Percentiles rank a stretch among this genome's conserved stretches.
These are phyloP conservation scores for Xylariaceae sp. DNA, from an alignment of 2,329 filamentous ascomycete genomes.

Conservation along the genomic window DNA sequence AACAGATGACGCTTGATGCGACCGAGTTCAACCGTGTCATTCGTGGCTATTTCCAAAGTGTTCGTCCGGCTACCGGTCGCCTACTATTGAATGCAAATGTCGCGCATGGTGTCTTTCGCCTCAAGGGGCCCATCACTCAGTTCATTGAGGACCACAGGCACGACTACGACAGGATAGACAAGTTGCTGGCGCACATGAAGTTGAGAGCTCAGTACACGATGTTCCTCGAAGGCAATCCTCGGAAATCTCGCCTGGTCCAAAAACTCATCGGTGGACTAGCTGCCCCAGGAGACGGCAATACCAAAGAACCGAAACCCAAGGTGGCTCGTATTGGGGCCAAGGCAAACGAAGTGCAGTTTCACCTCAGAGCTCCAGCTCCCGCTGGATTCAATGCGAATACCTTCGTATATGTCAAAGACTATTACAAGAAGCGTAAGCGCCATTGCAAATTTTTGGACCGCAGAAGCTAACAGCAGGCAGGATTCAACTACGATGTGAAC, in stretches of 20 bases:
- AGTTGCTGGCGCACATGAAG: not conserved
- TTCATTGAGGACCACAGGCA: constrained; percentile 30
- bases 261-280: constrained; percentile 25
- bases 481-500: constrained; percentile 29
- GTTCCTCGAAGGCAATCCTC: constrained; percentile 18
- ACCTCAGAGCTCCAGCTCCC: constrained; percentile 25
- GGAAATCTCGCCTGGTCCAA: constrained; percentile 16
- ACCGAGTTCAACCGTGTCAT: constrained; percentile 39
- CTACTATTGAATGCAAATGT: constrained; percentile 56
- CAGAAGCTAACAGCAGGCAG: constrained; percentile 20
- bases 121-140: constrained; percentile 34
- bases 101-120: constrained; percentile 52
- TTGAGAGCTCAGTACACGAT: constrained; percentile 20
- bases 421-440: constrained; percentile 43
- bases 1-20: constrained; percentile 27
- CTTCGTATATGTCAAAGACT: constrained; percentile 40
- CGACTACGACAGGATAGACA: not conserved
- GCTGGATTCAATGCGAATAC: constrained; percentile 26
- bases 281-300: constrained; percentile 33
- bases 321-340: constrained; percentile 26
- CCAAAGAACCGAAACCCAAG: constrained; percentile 18
- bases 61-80: constrained; percentile 51
- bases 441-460: not conserved
- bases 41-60: constrained; percentile 56
- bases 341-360: constrained; percentile 29